Base-by-base conservation (phyloP, 805 yeast species). In the Candida yuanshanica region DNA sequence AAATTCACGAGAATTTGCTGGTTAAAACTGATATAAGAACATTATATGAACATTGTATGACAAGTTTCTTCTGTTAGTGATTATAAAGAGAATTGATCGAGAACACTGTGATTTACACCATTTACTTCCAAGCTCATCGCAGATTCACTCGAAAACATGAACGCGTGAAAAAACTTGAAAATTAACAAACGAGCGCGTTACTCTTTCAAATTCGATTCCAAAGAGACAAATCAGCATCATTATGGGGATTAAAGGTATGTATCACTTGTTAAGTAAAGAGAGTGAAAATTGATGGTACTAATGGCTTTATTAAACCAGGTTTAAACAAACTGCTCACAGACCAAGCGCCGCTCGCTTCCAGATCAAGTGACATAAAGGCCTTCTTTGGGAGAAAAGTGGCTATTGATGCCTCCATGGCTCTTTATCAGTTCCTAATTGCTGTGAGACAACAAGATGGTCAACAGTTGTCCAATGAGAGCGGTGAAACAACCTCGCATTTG, bases 381-480 rank as follows among this genome's bases (percentile, higher is more conserved):
- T 75, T 89, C 36, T 83, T 86, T 55, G 99, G 99, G 1, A 70
- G 98, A 35, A 93, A 93, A 67, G 95, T 93, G n/a, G 99, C 99
- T 45, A 90, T 93, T 45, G 74, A 85, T 66, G 95, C 95, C 3
- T 90, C 98, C 9, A 93, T 93, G 99, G 88, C 95, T 50, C 70
- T 93, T 32, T 93, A 93, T 60, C 99, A 93, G 63, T 93, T 91
- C 57, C 70, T 93, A 37, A 90, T 93, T 56, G 97, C 98, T 0
- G 99, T 93, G 5, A 75, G 99, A 58, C 98, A 91, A 53, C 89
- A 84, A 43, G 98, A 93, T 56, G 99, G 99, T n/a, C 88, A 80
- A 47, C 95, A 89, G 59, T 70, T 93, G 56, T 81, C 93, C 20
- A 83, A 78, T 48, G 96, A 86, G 31, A 77, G 77, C 16, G 99